Conservation (phyloP, 2,329 filamentous ascomycete genomes). For the Cytospora piceicola region DNA sequence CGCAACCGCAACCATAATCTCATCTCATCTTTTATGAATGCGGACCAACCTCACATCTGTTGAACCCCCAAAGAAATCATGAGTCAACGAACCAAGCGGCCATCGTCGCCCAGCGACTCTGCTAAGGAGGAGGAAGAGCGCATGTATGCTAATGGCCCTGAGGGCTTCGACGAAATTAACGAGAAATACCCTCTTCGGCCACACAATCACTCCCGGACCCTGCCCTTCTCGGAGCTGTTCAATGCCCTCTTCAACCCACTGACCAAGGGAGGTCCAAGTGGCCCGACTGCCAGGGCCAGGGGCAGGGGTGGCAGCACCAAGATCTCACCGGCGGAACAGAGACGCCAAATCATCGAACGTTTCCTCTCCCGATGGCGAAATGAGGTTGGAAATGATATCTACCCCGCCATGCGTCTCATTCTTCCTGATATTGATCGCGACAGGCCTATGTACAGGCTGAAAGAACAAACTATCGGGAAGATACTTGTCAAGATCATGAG, state of each 20-base stretch:
- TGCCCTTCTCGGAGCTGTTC: conserved; percentile 82
- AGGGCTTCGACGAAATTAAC: conserved; percentile 49
- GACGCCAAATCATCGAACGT: conserved; percentile 78
- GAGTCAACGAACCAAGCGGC: conserved; percentile 37
- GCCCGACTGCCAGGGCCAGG: conserved; percentile 58
- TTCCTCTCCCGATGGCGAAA: conserved; percentile 88
- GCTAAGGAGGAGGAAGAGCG: conserved; percentile 55
- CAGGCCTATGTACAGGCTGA: conserved; percentile 88
- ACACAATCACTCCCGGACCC: conserved; percentile 75
- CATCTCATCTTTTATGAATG: neutral
- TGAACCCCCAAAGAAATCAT: conserved; percentile 35
- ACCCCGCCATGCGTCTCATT: conserved; percentile 88
- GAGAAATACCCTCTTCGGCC: conserved; percentile 72
- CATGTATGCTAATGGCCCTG: conserved; percentile 51
- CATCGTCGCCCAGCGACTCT: conserved; percentile 42
- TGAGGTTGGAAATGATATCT: conserved; percentile 90
- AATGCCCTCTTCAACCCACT: conserved; percentile 79
- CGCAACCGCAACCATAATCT: too few species aligned
- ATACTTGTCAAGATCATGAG: conserved; percentile 90
- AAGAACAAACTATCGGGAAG: conserved; percentile 89
- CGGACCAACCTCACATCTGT: neutral
- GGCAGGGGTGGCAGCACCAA: conserved; percentile 66
- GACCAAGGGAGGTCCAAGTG: conserved; percentile 71
- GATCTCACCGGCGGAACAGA: conserved; percentile 74
- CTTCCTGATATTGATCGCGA: conserved; percentile 92